These are phyloP conservation scores for Fomes fomentarius DNA, from an alignment of 1,284 basidiomycete genomes.

Conservation along the genomic window DNA sequence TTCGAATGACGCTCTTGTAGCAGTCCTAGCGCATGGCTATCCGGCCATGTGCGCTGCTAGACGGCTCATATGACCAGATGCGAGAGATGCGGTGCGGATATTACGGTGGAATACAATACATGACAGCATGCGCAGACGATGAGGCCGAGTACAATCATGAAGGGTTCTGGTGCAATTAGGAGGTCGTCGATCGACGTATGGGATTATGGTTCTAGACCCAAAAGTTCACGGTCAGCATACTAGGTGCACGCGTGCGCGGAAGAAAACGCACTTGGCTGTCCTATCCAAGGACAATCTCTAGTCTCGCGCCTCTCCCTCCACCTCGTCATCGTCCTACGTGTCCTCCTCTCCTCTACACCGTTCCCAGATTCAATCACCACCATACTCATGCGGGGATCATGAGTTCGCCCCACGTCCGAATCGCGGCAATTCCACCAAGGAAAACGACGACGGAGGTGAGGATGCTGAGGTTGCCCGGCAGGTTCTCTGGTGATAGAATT, in stretches of 20 bases:
- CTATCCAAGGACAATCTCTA: neutral
- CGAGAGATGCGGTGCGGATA: neutral
- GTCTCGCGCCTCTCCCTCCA: neutral
- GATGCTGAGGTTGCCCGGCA: constrained; percentile 72
- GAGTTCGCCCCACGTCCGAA: constrained; percentile 75
- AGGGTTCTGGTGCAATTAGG: neutral
- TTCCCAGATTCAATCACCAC: neutral
- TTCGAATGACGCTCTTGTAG: no score
- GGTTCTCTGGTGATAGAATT: constrained; percentile 70
- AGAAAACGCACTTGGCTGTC: neutral
- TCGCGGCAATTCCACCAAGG: constrained; percentile 62
- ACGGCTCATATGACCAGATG: no score
- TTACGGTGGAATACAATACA: constrained; percentile 3
- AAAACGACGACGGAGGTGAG: constrained; percentile 66
- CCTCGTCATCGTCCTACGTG: neutral
- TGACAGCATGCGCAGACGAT: neutral
- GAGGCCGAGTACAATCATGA: neutral
- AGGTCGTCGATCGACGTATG: neutral
- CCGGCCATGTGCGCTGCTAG: no score
- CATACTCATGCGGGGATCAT: constrained; percentile 60
- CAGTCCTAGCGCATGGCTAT: no score
- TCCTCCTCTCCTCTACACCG: neutral
- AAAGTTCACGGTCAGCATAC: neutral
- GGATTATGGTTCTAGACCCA: neutral
- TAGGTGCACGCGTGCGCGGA: no score